Base-by-base conservation (phyloP, 2,329 filamentous ascomycete species). In the Fusarium chlamydosporum region DNA sequence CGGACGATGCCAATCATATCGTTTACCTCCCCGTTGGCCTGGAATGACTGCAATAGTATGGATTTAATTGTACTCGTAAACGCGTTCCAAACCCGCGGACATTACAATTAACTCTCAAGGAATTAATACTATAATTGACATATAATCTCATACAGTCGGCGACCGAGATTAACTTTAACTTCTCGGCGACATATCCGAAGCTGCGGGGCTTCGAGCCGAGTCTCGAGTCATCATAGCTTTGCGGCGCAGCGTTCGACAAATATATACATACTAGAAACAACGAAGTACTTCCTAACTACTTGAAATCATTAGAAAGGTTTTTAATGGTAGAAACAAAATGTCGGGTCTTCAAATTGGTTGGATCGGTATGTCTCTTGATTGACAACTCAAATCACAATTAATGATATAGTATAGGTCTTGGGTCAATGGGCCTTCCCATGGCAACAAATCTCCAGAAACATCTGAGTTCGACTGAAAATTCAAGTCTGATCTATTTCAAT, bases 341-440 rank as follows among this genome's bases (percentile, higher is more conserved):
- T 3, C 47, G 1, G 31, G 33, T 12, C 59, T 43, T 15, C 52
- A 26, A 23, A 61, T 70, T 13, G 67, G 67, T 5, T 70, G 67
- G 67, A 70, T 70, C 8, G 67, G 67, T 46, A 23, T 1, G 33
- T 12, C 29, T 9, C 29, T 11, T 1, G 11, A 2, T 4, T 4
- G 3, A 4, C 7, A 5, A 6, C 5, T 2, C 5, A 3, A 0
- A 3, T 2, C 4, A 18, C 2, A 13, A 5, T 3, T 37, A n/a
- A 37, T 43, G 11, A 55, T 13, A 7, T n/a, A 1, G 0, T 1
- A 29, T 20, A 76, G 84, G 84, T 6, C 79, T 86, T 0, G 84
- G 84, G 2, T 86, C 82, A 1, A 86, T 86, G 84, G 84, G 84
- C 2, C 74, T 80, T 1, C 76, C 74, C 3, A 86, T 86, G 84